Evolutionary conservation across 1,139 yeast genomes (phyloP), one percentile per base, ranked within the genome.

Genomic region (Petasospora fabianii): DNA sequence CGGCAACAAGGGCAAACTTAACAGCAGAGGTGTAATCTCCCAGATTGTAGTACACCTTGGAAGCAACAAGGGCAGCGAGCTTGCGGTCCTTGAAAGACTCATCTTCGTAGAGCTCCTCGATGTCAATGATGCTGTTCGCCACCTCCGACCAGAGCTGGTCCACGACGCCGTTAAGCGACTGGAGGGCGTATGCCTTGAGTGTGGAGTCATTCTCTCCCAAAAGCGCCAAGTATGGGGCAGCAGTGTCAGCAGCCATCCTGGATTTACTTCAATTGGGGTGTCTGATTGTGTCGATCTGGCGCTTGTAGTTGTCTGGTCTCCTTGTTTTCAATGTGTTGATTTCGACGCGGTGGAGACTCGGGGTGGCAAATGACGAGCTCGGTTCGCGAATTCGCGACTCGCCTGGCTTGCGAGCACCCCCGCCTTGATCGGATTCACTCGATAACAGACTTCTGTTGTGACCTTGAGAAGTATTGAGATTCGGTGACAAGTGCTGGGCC

Each of bases 131-230:
- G 58, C 77, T 81, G 64, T 92, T 94, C 46, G 98, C 96, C 45
- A 94, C 85, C 68, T 92, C 98, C 3, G 97, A 90, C 99, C 99
- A 92, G 50, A 87, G 73, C 62, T 86, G 90, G 66, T 88, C 96
- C 41, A 88, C 96, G 42, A 84, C 76, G 27, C 70, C 76, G 59
- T 88, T 85, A 52, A 92, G 77, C 22, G 95, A 82, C 46, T 80
- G 70, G 57, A 92, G 73, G 14, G 98, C 98, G 60, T 87, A 85
- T 26, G 83, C 71, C 62, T 88, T 92, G 51, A 94, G 77, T 41
- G 75, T 66, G 37, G 75, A 66, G 60, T 92, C 97, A 13, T 80
- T 73, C 66, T 94, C 98, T 48, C 80, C 77, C 58, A 92, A 73
- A 51, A 92, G 75, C 33, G 97, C 96, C 65, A 92, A 74, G 55